Base-by-base conservation (phyloP, 768 basidiomycete genomes). In the Kwoniella bestiolae region DNA sequence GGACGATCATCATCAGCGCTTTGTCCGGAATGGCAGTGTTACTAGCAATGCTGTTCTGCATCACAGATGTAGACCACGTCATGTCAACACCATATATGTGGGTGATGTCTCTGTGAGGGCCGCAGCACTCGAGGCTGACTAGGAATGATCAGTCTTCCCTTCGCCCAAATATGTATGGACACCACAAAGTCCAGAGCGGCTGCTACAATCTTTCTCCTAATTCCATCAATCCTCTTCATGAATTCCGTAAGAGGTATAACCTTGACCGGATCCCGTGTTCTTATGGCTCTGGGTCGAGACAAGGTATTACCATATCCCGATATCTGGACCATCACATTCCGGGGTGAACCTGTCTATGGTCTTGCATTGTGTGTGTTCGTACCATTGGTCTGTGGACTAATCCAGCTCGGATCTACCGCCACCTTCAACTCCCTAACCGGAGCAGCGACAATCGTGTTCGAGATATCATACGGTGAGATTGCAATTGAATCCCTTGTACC, bases 31-130 rank as follows among this genome's bases (percentile, higher is more conserved):
- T 58, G 65, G 38, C 67, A 38, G 63, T 71, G 32, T n/a, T 74
- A 21, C 44, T 74, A 34, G 41, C 62, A 49, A 34, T 74, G 25
- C 52, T 74, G 34, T 74, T 74, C 59, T 71, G 60, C 44, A 62
- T 74, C 34, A 56, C 26, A 12, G 67, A 74, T 49, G 47, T 67
- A 26, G 56, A 69, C n/a, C n/a, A 7, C 1, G 62, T 71, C 52
- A 28, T 64, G 14, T 41, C 32, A 4, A 68, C 67, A 3, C 52
- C 32, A 8, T 60, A 59, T 16, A 41, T 56, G 67, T 68, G 41
- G 60, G 67, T 26, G 14, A 3, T 41, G n/a, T 2, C 52, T 9
- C 11, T 38, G 38, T 2, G 21, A 0, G 14, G 3, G 6, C 14
- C 11, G 26, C 4, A 8, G 25, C 28, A n/a, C 7, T 47, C n/a